Evolutionary conservation across 1,139 yeast genomes (phyloP), one percentile per base, ranked within the genome.

Genomic region (Scheffersomyces segobiensis): DNA sequence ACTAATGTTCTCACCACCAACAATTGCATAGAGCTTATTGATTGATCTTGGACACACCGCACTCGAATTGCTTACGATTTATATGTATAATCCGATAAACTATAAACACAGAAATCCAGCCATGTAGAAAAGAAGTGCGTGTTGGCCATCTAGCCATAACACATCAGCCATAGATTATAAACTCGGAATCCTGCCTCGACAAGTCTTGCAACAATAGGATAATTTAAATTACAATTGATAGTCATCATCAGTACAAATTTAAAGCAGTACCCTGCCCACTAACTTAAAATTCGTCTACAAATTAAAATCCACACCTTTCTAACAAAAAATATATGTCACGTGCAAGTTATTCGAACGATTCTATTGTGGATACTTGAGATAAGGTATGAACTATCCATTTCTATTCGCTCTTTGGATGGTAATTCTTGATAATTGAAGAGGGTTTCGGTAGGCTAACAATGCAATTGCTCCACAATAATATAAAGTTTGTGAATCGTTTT

Each of bases 401-500:
- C 14, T 26, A 6, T 12, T 26, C 39, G 7, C 26, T 24, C 39
- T 32, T 32, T 32, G 42, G 42, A 32, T 7, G 17, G 4, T 32
- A 3, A 32, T 12, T 32, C 42, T 32, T 32, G 42, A 14, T 32
- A 32, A 24, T 14, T 32, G 17, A 14, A 32, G 42, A 10, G 42
- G 42, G 5, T 32, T 32, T 32, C 17, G 12, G 42, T 32, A 10
- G 42, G 42, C 42, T 32, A 14, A 48, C 18, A 24, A 64, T 66
- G 68, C 56, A 62, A 26, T 39, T 65, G 7, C 54, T 68, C 52
- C 70, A 67, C 52, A 56, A 57, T 50, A 60, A 60, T 20, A 64
- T 69, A 46, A 59, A 63, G 50, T 50, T 47, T n/a, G 49, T 73
- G 7, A 73, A 73, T 55, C 52, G 56, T 32, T 68, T 64, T 53